These are phyloP conservation scores for Cardiosporidium cionae DNA, from an alignment of 169 alveolate species.

Conservation along the genomic window DNA sequence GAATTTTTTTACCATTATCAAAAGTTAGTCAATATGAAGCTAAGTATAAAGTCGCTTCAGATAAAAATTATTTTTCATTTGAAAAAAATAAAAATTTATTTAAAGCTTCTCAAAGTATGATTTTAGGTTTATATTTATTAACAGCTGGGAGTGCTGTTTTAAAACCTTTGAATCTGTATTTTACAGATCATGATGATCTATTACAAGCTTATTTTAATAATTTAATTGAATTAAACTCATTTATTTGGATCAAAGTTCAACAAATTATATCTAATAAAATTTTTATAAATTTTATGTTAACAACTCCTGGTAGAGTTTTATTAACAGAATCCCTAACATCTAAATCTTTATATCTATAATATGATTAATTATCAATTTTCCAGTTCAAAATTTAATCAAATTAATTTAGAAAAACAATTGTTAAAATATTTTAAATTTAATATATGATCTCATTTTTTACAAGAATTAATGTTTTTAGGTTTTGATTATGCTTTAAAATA, in stretches of 20 bases:
- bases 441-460: constrained; percentile 8
- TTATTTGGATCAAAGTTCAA: background rate
- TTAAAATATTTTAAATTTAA: background rate
- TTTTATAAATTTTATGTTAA: constrained; percentile 20
- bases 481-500: constrained; percentile 35
- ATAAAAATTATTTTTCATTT: constrained; percentile 8
- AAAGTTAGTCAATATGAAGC: constrained; percentile 77
- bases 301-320: constrained; percentile 12
- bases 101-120: constrained; percentile 28
- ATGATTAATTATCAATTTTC: background rate
- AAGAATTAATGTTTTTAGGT: constrained; percentile 24
- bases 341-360: constrained; percentile 3
- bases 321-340: constrained; percentile 9
- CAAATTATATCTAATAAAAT: constrained; percentile 8
- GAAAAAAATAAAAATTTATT: constrained; percentile 24
- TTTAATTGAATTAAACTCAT: background rate
- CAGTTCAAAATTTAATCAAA: background rate
- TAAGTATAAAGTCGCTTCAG: constrained; percentile 34
- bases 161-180: background rate
- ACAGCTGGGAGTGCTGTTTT: background rate
- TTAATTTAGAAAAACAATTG: constrained; percentile 19
- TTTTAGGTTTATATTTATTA: constrained; percentile 17
- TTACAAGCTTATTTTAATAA: constrained; percentile 9
- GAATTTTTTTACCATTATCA: constrained; percentile 71
- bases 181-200: constrained; percentile 17